Evolutionary conservation across 78 protist genomes (phyloP), one percentile per base, ranked within the genome.

Genomic region (Speleostelium caveatum): DNA sequence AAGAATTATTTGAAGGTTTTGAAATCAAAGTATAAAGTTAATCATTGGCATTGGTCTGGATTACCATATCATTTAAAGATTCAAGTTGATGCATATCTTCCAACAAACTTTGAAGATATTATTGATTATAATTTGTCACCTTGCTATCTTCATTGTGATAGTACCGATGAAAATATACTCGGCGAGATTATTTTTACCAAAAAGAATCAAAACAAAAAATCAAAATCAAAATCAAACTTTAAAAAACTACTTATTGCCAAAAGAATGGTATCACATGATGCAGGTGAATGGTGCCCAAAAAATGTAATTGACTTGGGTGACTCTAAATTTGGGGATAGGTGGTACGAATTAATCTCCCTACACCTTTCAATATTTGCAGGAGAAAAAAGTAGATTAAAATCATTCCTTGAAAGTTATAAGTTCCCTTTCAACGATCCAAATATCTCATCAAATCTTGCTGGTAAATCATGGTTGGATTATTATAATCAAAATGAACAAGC

Each of bases 41-140:
- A 80, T 39, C 89, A 51, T 51, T 80, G 89, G 89, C 65, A 80
- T 68, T 80, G 89, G 89, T 61, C 58, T 55, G 89, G 89, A n/a
- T n/a, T 80, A 21, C 89, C 89, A 22, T 6, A 16, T 7, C 89
- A 80, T 33, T 49, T 80, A n/a, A 51, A 56, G 14, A 41, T 39
- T 21, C 30, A 32, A 39, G 26, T 67, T 21, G 56, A 14, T 8
- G 3, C 35, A 6, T 80, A 80, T 55, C 36, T 80, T n/a, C 77
- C 89, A 32, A 6, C 1, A 0, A 77, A 80, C 38, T 19, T 67
- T 21, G 26, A 56, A 5, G 35, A 35, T 12, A 28, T 61, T 1
- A 67, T 80, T 21, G 89, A 80, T 30, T 24, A 32, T 19, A 32
- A 33, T 19, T 28, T 80, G 6, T 38, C 73, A 16, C 89, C 89